Conservation (phyloP, 1,139 yeast species). For the Diutina pseudorugosa region DNA sequence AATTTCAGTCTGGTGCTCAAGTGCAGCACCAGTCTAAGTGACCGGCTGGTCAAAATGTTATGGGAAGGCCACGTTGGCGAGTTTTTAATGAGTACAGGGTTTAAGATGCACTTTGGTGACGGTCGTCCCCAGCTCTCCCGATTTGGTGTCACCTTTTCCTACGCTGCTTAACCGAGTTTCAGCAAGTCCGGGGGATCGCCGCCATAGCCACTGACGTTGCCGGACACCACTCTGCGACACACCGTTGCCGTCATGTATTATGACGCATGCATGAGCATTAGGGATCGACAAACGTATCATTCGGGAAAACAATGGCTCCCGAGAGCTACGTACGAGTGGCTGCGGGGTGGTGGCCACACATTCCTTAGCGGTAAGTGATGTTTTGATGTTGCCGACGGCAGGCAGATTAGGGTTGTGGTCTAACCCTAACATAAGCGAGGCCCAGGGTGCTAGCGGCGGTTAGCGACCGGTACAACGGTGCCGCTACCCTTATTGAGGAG, state of each 20-base stretch:
- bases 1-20: constrained; percentile 65
- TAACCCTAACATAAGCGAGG: no score
- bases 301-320: not conserved
- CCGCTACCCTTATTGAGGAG: not conserved
- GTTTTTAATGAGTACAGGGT: constrained; percentile 69
- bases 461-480: not conserved
- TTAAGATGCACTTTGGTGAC: constrained; percentile 25
- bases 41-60: constrained; percentile 45
- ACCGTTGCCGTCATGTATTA: not conserved
- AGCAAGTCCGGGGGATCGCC: no score
- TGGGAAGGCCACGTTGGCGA: constrained; percentile 90
- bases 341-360: not conserved
- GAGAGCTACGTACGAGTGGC: not conserved
- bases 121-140: constrained; percentile 24
- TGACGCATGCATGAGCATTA: not conserved
- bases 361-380: not conserved
- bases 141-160: constrained; percentile 29
- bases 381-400: no score
- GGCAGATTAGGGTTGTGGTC: no score
- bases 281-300: not conserved
- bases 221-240: not conserved
- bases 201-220: no score
- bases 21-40: constrained; percentile 58
- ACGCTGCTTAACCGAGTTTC: constrained; percentile 14
- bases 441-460: not conserved